A percentile compares a stretch with the other conserved stretches of the same genome.
Evolutionary conservation across 345 rosid species (phyloP).

Genomic region (Lagerstroemia speciosa): DNA sequence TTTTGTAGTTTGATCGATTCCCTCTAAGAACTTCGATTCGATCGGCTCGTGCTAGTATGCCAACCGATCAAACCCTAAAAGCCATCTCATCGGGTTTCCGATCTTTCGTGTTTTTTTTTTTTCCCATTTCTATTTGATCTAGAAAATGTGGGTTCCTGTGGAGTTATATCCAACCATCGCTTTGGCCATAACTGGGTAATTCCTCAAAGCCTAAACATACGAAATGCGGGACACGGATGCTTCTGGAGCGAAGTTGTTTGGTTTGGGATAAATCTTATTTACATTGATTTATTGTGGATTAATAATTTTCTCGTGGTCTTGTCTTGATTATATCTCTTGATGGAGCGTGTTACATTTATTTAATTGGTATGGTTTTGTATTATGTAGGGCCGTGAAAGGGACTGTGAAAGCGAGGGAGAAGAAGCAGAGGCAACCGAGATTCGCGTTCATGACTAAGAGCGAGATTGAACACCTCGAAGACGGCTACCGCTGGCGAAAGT

Average conservation of each 20-base stretch:
- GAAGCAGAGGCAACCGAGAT: conserved; percentile 81
- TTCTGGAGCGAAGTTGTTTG: too few species aligned
- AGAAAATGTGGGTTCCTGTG: too few species aligned
- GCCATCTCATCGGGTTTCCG: neutral
- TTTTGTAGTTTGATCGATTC: neutral
- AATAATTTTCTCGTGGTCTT: too few species aligned
- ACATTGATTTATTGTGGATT: too few species aligned
- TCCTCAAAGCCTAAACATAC: too few species aligned
- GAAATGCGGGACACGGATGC: too few species aligned
- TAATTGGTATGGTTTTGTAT: conserved; percentile 3
- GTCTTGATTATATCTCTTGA: too few species aligned
- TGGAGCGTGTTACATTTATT: neutral
- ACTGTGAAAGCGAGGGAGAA: conserved; percentile 66
- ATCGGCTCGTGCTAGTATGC: neutral
- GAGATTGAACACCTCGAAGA: conserved; percentile 98
- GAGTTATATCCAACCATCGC: too few species aligned
- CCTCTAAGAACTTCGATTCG: neutral
- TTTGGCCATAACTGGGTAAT: too few species aligned
- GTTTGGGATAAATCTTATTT: too few species aligned
- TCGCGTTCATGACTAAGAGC: conserved; percentile 99
- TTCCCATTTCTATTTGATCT: too few species aligned
- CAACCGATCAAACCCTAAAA: neutral
- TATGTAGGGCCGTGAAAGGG: conserved; percentile 12
- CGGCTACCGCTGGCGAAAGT: conserved; percentile 97
- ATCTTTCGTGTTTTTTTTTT: neutral